Evolutionary conservation across 768 basidiomycete species (phyloP).

Genomic region (Hortiboletus flavorubellus): DNA sequence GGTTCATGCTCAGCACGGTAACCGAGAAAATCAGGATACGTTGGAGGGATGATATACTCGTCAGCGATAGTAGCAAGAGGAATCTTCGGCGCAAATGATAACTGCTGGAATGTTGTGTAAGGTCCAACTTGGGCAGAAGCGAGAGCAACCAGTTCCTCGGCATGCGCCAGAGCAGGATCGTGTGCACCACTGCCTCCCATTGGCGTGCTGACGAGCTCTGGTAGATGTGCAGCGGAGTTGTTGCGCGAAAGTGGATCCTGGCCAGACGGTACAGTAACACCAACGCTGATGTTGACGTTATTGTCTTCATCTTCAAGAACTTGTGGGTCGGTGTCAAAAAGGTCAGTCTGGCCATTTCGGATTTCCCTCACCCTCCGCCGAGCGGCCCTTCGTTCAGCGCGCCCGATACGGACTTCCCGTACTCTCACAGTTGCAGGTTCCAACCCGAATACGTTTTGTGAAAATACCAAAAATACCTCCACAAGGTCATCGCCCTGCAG

Average conservation of each 20-base stretch:
- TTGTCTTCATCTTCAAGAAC: constrained; percentile 49
- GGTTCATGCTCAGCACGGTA: constrained; percentile 66
- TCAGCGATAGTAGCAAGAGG: constrained; percentile 87
- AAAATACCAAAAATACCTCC: constrained; percentile 87
- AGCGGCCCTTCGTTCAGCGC: constrained; percentile 83
- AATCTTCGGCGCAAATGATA: constrained; percentile 80
- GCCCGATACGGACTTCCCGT: constrained; percentile 88
- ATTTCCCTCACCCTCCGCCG: constrained; percentile 74
- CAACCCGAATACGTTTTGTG: constrained; percentile 87
- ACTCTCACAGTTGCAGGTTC: constrained; percentile 93
- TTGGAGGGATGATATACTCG: constrained; percentile 89
- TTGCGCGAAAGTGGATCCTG: constrained; percentile 32
- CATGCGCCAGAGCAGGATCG: constrained; percentile 40
- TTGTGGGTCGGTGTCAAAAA: constrained; percentile 43
- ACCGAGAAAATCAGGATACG: constrained; percentile 75
- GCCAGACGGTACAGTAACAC: constrained; percentile 51
- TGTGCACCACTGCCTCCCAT: constrained; percentile 29
- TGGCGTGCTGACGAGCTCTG: constrained; percentile 21
- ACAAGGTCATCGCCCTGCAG: constrained; percentile 91
- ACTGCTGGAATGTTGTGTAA: constrained; percentile 91
- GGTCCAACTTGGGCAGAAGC: constrained; percentile 73
- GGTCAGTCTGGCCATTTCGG: constrained; percentile 46
- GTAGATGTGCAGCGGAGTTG: constrained; percentile 26
- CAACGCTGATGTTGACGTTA: constrained; percentile 60
- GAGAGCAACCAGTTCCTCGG: constrained; percentile 66